Percentiles rank a stretch among this genome's conserved stretches.
Evolutionary conservation across 2,329 filamentous ascomycete species (phyloP).

Genomic region (Calonectria pauciramosa): DNA sequence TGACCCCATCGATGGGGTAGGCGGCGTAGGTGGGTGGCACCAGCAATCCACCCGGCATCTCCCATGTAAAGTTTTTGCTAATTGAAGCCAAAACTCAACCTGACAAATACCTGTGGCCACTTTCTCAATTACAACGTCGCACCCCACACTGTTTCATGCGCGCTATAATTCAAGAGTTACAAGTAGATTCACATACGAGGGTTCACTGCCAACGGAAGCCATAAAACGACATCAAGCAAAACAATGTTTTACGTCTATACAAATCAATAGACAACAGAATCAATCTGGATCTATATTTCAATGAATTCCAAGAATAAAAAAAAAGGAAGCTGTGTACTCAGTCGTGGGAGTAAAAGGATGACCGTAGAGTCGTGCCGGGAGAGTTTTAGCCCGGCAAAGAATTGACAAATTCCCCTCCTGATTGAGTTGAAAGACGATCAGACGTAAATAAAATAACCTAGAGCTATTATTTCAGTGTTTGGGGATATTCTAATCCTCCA

Average conservation of each 20-base stretch:
- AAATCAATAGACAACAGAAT: not conserved
- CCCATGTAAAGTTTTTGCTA: not conserved
- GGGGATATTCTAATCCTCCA: not conserved
- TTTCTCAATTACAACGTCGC: not conserved
- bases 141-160: not conserved
- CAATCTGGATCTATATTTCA: not conserved
- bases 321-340: no score
- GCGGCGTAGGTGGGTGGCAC: not conserved
- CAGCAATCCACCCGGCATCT: not conserved
- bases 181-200: not conserved
- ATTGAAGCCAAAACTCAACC: not conserved
- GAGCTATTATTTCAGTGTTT: no score
- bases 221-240: not conserved
- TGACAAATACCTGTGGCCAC: not conserved
- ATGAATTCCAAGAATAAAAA: no score
- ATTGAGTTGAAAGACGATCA: no score
- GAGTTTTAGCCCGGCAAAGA: no score
- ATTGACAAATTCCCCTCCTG: no score
- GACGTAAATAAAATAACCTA: no score
- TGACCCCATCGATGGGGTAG: not conserved
- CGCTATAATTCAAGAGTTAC: no score
- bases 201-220: not conserved
- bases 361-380: no score
- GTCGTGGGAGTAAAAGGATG: no score
- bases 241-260: not conserved